These are phyloP conservation scores for Macrophomina pseudophaseolina DNA, from an alignment of 2,329 filamentous ascomycete species.

Conservation along the genomic window DNA sequence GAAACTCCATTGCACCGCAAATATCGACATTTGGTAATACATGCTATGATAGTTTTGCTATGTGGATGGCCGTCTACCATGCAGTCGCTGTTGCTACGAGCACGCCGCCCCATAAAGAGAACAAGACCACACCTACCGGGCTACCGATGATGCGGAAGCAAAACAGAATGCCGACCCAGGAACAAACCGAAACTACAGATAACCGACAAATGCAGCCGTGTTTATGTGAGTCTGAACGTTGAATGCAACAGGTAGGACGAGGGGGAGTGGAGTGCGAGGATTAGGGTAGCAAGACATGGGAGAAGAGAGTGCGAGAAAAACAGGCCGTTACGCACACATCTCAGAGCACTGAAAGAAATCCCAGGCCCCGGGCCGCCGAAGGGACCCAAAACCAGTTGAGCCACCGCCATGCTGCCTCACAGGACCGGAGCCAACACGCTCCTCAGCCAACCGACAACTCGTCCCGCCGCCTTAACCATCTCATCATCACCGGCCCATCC, in stretches of 20 bases:
- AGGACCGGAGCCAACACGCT: conserved; percentile 9
- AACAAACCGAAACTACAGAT: conserved; percentile 10
- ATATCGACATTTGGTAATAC: neutral
- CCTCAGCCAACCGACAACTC: conserved; percentile 18
- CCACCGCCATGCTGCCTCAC: neutral
- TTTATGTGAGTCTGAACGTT: neutral
- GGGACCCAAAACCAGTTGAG: neutral
- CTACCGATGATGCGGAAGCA: neutral
- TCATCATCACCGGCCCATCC: neutral
- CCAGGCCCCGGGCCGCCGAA: no score
- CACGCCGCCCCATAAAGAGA: neutral
- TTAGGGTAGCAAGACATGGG: neutral
- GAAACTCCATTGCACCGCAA: neutral
- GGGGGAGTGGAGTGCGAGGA: neutral
- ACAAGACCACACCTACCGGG: neutral
- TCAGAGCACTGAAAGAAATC: neutral
- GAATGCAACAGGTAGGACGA: neutral
- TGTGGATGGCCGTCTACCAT: conserved; percentile 22
- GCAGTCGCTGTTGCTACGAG: conserved; percentile 20
- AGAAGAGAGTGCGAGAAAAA: neutral
- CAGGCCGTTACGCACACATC: neutral
- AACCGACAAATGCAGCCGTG: neutral
- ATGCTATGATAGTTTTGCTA: neutral
- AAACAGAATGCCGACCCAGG: neutral
- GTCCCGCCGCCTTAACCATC: neutral